phyloP scores from a whole-genome alignment of 2,329 filamentous ascomycete species.

The Ceratocystis ficicola region DNA sequence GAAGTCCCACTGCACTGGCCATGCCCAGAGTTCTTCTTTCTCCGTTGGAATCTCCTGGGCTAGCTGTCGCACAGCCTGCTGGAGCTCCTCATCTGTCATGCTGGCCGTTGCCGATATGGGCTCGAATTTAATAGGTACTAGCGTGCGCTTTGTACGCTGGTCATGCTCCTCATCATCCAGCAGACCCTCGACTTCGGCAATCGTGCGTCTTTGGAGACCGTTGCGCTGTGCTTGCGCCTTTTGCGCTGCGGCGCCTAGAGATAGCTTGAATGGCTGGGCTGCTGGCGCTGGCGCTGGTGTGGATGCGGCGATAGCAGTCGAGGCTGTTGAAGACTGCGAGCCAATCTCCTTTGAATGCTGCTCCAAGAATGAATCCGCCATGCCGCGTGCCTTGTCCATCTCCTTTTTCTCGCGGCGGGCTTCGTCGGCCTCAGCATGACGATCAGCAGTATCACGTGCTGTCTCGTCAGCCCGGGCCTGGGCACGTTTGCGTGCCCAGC shows the following conservation, averaged over 20 bases:
- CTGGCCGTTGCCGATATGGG: constrained; percentile 47
- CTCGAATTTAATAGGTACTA: constrained; percentile 75
- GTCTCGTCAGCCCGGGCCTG: constrained; percentile 62
- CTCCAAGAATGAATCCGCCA: constrained; percentile 85
- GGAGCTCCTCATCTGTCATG: constrained; percentile 77
- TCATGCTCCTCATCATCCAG: constrained; percentile 90
- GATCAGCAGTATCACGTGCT: constrained; percentile 69
- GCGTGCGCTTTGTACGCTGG: constrained; percentile 54
- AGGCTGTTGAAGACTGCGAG: background rate
- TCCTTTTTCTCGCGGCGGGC: constrained; percentile 55
- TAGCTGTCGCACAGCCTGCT: constrained; percentile 66
- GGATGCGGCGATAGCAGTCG: background rate
- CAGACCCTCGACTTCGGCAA: constrained; percentile 86
- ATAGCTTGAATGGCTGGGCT: constrained; percentile 81
- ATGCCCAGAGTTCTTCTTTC: constrained; percentile 79
- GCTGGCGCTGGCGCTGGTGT: constrained; percentile 34
- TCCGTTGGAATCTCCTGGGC: constrained; percentile 84
- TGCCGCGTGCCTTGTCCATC: constrained; percentile 64
- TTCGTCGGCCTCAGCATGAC: constrained; percentile 65
- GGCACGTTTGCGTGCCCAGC: constrained; percentile 73
- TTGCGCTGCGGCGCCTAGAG: constrained; percentile 77
- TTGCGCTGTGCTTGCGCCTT: constrained; percentile 47
- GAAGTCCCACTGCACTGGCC: constrained; percentile 84
- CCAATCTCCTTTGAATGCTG: constrained; percentile 65
- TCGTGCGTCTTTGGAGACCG: constrained; percentile 56